Percentiles rank a stretch among this genome's conserved stretches.
phyloP scores from a whole-genome alignment of 768 basidiomycete species.

The Dacryopinax primogenitus region DNA sequence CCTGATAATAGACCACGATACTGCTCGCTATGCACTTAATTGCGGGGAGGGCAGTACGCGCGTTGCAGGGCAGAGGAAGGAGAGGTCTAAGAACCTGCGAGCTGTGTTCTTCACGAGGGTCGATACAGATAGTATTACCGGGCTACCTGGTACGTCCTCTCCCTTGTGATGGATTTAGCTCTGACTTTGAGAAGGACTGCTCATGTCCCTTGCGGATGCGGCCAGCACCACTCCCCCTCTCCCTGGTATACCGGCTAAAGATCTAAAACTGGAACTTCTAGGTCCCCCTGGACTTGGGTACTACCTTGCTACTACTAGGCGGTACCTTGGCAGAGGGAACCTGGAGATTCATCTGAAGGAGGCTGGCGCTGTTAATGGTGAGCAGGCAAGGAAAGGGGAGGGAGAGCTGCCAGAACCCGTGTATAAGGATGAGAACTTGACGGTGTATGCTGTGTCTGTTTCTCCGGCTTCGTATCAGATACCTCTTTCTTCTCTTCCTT shows the following conservation, averaged over 20 bases:
- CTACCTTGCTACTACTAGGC: too few species aligned
- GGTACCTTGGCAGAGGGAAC: too few species aligned
- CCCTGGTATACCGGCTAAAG: too few species aligned
- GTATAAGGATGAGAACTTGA: slow-evolving; percentile 50
- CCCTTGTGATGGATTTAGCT: slow-evolving; percentile 2
- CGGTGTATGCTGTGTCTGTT: slow-evolving; percentile 49
- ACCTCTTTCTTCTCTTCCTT: neutral
- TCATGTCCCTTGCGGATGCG: neutral
- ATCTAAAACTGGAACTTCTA: too few species aligned
- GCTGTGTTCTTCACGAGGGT: slow-evolving; percentile 62
- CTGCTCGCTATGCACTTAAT: slow-evolving; percentile 79
- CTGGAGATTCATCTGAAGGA: too few species aligned
- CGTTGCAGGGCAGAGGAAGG: slow-evolving; percentile 52
- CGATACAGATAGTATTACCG: slow-evolving; percentile 48
- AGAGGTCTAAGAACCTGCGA: slow-evolving; percentile 52
- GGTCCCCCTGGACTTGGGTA: too few species aligned
- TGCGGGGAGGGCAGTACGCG: slow-evolving; percentile 69
- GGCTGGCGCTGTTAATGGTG: neutral
- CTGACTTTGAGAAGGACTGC: too few species aligned
- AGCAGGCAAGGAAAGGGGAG: too few species aligned
- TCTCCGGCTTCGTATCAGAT: neutral
- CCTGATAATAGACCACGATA: slow-evolving; percentile 59
- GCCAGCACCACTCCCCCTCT: too few species aligned
- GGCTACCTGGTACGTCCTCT: slow-evolving; percentile 53
- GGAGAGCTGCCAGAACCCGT: slow-evolving; percentile 33